phyloP scores from a whole-genome alignment of 2,329 filamentous ascomycete genomes.

The Xylaria digitata region DNA sequence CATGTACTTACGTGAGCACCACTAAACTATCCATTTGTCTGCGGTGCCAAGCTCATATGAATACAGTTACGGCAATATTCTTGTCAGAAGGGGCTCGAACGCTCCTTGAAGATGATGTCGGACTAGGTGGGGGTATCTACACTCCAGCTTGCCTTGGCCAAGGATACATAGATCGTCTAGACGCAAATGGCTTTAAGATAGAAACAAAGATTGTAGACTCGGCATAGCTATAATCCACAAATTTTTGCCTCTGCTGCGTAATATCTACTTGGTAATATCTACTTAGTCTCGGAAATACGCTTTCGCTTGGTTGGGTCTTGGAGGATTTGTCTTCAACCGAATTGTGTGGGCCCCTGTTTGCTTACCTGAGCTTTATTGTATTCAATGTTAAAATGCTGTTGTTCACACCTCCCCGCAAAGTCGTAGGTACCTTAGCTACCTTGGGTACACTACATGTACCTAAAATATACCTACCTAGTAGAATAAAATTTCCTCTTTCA shows the following conservation, averaged over 20 bases:
- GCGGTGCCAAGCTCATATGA: constrained; percentile 27
- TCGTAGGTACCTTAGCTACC: no score
- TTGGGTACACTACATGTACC: no score
- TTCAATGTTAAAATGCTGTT: no score
- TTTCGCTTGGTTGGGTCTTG: no score
- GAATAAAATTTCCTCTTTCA: no score
- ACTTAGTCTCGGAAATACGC: no score
- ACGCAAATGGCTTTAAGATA: constrained; percentile 70
- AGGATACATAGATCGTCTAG: constrained; percentile 71
- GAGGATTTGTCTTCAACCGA: no score
- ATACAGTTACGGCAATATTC: constrained; percentile 71
- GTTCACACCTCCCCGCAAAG: no score
- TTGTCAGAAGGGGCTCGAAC: constrained; percentile 73
- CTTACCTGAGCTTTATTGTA: no score
- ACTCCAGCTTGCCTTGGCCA: constrained; percentile 79
- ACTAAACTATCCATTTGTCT: background rate
- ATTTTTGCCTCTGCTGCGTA: background rate
- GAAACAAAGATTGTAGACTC: constrained; percentile 61
- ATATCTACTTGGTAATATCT: background rate
- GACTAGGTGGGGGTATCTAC: constrained; percentile 73
- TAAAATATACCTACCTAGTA: no score
- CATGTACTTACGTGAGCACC: constrained; percentile 70
- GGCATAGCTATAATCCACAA: background rate
- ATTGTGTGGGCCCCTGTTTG: no score
- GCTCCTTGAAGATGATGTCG: constrained; percentile 70